phyloP scores from a whole-genome alignment of 2,329 filamentous ascomycete species.

The Rhynchosporium graminicola region DNA sequence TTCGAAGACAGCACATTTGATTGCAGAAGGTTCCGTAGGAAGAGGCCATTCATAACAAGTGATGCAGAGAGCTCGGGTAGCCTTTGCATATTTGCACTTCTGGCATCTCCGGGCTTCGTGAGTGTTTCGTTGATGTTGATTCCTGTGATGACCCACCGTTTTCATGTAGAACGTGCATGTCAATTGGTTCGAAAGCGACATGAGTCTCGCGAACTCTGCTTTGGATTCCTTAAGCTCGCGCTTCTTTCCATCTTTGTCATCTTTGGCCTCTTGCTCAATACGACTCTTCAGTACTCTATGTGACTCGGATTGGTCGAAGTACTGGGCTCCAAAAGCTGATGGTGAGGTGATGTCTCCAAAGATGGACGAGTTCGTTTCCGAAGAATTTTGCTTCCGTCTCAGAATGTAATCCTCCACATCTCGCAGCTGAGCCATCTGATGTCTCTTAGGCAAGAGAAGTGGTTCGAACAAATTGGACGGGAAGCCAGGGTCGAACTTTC shows the following conservation, averaged over 20 bases:
- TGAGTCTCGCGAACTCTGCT: conserved; percentile 31
- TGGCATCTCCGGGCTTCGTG: conserved; percentile 36
- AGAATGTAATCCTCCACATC: conserved; percentile 51
- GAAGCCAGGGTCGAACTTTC: conserved; percentile 50
- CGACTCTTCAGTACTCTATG: conserved; percentile 43
- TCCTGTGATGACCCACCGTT: conserved; percentile 3
- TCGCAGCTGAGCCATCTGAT: conserved; percentile 49
- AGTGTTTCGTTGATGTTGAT: background rate
- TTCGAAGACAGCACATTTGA: conserved; percentile 55
- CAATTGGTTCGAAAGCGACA: conserved; percentile 15
- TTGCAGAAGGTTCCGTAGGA: conserved; percentile 39
- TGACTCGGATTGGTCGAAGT: conserved; percentile 46
- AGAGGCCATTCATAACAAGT: conserved; percentile 58
- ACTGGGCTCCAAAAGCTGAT: conserved; percentile 49
- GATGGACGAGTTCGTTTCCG: conserved; percentile 37
- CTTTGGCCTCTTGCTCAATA: conserved; percentile 46
- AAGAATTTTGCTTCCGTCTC: conserved; percentile 15
- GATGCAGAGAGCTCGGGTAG: conserved; percentile 48
- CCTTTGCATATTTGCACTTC: conserved; percentile 40
- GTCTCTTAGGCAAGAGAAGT: conserved; percentile 47
- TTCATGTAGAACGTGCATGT: conserved; percentile 12
- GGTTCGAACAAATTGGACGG: conserved; percentile 44
- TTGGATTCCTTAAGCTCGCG: conserved; percentile 41
- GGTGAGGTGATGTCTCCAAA: conserved; percentile 43
- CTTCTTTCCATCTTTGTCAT: conserved; percentile 38